Percentiles rank a stretch among this genome's conserved stretches.
Conservation (phyloP, 2,329 filamentous ascomycete genomes). For the Microsporum ferrugineum region DNA sequence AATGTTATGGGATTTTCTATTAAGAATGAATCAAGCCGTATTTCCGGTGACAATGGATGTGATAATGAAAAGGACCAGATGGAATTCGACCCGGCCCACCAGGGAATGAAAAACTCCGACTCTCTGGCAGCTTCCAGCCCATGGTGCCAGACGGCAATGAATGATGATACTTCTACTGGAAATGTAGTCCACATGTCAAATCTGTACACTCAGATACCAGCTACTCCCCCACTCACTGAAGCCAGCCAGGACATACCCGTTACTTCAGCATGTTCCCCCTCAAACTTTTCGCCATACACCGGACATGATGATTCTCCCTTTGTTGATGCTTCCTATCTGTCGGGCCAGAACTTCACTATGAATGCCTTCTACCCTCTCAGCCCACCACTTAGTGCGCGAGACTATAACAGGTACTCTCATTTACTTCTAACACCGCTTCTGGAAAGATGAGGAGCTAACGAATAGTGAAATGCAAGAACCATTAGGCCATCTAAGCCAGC, state of each 20-base stretch:
- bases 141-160: constrained; percentile 29
- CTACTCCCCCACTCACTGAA: constrained; percentile 34
- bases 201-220: constrained; percentile 29
- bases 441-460: not conserved
- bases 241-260: constrained; percentile 32
- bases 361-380: constrained; percentile 31
- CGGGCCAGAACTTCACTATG: constrained; percentile 27
- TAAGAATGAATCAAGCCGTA: constrained; percentile 30
- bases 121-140: constrained; percentile 17
- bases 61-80: constrained; percentile 27
- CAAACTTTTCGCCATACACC: constrained; percentile 29
- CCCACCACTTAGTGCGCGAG: constrained; percentile 30
- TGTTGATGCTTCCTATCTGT: constrained; percentile 23
- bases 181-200: constrained; percentile 26
- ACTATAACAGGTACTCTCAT: constrained; percentile 31
- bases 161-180: constrained; percentile 25
- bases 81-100: constrained; percentile 26
- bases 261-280: constrained; percentile 30
- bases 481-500: constrained; percentile 29
- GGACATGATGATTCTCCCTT: constrained; percentile 29
- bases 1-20: constrained; percentile 31
- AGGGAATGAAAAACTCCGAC: constrained; percentile 26
- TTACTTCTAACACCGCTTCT: not conserved
- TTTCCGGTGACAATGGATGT: constrained; percentile 23
- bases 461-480: constrained; percentile 21